Evolutionary conservation across 441 rosid species (phyloP).

Genomic region (Jatropha podagrica): DNA sequence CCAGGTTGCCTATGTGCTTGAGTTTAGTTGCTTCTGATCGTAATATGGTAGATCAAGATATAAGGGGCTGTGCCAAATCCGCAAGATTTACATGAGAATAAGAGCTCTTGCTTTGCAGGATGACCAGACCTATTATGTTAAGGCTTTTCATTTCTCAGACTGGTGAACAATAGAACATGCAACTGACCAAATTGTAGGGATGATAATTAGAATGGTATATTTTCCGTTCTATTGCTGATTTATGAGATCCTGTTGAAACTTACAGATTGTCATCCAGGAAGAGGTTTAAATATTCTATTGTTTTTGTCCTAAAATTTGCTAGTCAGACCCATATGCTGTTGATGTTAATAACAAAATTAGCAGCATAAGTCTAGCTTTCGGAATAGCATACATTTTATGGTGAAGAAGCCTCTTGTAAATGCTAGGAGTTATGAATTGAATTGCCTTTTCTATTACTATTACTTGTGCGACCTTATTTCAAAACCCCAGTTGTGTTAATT

Average conservation of each 20-base stretch:
- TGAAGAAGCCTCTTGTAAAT: neutral
- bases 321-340: neutral
- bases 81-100: neutral
- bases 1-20: neutral
- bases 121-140: neutral
- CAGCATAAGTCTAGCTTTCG: neutral
- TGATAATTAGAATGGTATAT: neutral
- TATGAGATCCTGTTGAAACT: neutral
- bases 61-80: neutral
- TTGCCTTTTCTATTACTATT: neutral
- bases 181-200: neutral
- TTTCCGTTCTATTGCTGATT: neutral
- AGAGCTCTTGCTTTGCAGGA: neutral
- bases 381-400: neutral
- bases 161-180: neutral
- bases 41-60: neutral
- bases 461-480: neutral
- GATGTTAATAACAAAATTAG: neutral
- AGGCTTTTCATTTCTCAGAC: neutral
- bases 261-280: neutral
- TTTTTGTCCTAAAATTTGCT: neutral
- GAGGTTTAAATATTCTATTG: neutral
- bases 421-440: neutral
- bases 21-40: neutral
- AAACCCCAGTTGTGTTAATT: neutral